Evolutionary conservation across 1,284 basidiomycete species (phyloP).

Genomic region (Amylostereum areolatum): DNA sequence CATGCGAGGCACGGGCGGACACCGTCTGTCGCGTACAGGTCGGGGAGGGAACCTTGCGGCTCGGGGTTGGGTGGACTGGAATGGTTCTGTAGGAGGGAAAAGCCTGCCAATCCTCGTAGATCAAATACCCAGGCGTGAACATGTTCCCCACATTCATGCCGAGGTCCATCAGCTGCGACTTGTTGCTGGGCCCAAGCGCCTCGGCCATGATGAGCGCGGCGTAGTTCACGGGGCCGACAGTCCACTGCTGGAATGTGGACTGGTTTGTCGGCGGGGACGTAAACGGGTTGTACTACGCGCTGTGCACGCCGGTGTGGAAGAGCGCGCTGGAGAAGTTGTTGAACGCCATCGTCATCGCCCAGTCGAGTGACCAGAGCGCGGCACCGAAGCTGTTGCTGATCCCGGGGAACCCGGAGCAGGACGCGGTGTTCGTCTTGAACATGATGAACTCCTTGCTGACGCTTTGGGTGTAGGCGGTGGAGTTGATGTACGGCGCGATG

Average conservation of each 20-base stretch:
- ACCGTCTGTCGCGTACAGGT: too few relatives aligned
- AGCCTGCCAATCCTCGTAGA: too few relatives aligned
- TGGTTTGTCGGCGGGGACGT: slow-evolving; percentile 56
- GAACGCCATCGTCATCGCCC: slow-evolving; percentile 43
- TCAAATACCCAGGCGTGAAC: too few relatives aligned
- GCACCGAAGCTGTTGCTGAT: slow-evolving; percentile 44
- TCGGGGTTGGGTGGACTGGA: too few relatives aligned
- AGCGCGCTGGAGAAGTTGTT: slow-evolving; percentile 32
- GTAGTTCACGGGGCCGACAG: not conserved
- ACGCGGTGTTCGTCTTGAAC: slow-evolving; percentile 53
- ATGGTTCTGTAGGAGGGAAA: too few relatives aligned
- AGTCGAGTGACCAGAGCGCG: slow-evolving; percentile 54
- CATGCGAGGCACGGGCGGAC: too few relatives aligned
- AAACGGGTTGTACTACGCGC: slow-evolving; percentile 23
- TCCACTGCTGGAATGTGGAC: slow-evolving; percentile 46
- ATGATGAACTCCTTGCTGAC: slow-evolving; percentile 47
- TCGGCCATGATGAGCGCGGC: not conserved
- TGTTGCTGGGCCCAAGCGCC: too few relatives aligned
- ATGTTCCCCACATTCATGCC: not conserved
- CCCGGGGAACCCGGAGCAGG: slow-evolving; percentile 53
- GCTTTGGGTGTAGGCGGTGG: slow-evolving; percentile 36
- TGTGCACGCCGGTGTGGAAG: slow-evolving; percentile 33
- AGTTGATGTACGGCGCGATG: slow-evolving; percentile 44
- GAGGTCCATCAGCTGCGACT: not conserved
- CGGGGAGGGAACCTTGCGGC: too few relatives aligned